Percentiles rank a stretch among this genome's conserved stretches.
These are phyloP conservation scores for Liquidambar formosana DNA, from an alignment of 164 flowering plant species.

Conservation along the genomic window DNA sequence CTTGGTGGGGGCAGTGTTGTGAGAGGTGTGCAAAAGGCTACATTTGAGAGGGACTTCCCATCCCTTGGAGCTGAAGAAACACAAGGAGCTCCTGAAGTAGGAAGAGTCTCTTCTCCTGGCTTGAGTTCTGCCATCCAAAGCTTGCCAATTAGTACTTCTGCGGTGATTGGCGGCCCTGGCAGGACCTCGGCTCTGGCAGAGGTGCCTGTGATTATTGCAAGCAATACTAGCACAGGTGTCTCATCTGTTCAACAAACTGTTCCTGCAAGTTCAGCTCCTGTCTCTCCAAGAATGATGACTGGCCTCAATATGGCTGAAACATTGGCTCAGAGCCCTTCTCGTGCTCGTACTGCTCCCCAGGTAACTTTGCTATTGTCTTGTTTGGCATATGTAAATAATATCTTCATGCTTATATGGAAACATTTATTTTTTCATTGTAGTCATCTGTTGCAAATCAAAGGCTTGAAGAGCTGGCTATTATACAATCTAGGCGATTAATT, in stretches of 20 bases:
- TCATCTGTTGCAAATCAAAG: constrained; percentile 58
- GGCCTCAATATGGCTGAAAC: constrained; percentile 85
- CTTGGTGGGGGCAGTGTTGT: constrained; percentile 11
- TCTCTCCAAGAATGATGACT: constrained; percentile 26
- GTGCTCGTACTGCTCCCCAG: constrained; percentile 60
- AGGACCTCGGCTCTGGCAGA: constrained; percentile 74
- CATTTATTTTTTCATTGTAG: constrained; percentile 27
- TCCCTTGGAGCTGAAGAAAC: constrained; percentile 32
- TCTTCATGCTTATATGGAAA: constrained; percentile 1
- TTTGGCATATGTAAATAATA: background rate
- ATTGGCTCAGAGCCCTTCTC: constrained; percentile 62
- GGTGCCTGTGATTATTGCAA: constrained; percentile 47
- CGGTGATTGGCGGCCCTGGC: constrained; percentile 47
- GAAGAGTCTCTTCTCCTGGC: constrained; percentile 57
- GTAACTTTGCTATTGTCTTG: constrained; percentile 25
- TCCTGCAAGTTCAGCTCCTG: constrained; percentile 22
- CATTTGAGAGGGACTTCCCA: constrained; percentile 42
- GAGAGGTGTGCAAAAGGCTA: constrained; percentile 17
- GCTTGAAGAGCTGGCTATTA: constrained; percentile 70
- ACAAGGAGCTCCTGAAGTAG: constrained; percentile 38
- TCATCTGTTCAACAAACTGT: constrained; percentile 34
- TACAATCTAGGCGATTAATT: constrained; percentile 68
- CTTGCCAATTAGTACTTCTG: constrained; percentile 42
- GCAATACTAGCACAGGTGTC: constrained; percentile 22
- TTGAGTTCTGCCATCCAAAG: constrained; percentile 44